Evolutionary conservation across 164 flowering plant genomes (phyloP).

Genomic region (Vitis rotundifolia): DNA sequence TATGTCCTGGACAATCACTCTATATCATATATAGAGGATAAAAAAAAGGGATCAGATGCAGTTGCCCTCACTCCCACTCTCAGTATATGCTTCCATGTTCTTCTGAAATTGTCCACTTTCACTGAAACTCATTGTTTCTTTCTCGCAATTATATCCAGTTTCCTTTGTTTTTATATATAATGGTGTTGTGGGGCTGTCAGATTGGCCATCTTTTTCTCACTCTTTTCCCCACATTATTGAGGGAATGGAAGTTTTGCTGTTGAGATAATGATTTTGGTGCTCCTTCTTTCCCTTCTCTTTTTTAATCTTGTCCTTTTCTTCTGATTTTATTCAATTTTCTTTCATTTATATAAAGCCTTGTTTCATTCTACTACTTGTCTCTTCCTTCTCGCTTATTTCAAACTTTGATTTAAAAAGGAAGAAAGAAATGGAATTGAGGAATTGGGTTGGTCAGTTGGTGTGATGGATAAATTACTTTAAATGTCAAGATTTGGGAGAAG

Average conservation of each 20-base stretch:
- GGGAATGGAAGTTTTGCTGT: slow-evolving; percentile 25
- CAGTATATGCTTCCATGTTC: slow-evolving; percentile 28
- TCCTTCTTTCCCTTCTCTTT: slow-evolving; percentile 8
- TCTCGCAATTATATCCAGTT: neutral
- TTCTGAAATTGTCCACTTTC: slow-evolving; percentile 29
- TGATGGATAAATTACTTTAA: too few species aligned
- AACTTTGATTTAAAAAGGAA: too few species aligned
- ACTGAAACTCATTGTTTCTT: slow-evolving; percentile 25
- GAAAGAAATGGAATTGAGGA: slow-evolving; percentile 1
- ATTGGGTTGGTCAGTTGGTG: too few species aligned
- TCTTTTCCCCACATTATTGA: slow-evolving; percentile 24
- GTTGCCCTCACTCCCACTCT: neutral
- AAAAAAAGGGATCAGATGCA: slow-evolving; percentile 24
- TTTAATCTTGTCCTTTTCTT: neutral
- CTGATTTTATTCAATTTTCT: neutral
- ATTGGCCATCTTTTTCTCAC: slow-evolving; percentile 44
- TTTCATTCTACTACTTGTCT: neutral
- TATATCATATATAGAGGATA: slow-evolving; percentile 14
- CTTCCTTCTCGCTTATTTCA: neutral
- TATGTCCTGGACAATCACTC: slow-evolving; percentile 20
- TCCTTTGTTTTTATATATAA: neutral
- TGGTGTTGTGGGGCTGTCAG: slow-evolving; percentile 50
- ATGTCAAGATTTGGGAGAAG: neutral
- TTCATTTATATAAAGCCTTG: neutral
- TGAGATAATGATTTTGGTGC: slow-evolving; percentile 26